A percentile compares a stretch with the other conserved stretches of the same genome.
Conservation (phyloP, 176 grass and related monocot genomes). For the Oryza glaberrima region DNA sequence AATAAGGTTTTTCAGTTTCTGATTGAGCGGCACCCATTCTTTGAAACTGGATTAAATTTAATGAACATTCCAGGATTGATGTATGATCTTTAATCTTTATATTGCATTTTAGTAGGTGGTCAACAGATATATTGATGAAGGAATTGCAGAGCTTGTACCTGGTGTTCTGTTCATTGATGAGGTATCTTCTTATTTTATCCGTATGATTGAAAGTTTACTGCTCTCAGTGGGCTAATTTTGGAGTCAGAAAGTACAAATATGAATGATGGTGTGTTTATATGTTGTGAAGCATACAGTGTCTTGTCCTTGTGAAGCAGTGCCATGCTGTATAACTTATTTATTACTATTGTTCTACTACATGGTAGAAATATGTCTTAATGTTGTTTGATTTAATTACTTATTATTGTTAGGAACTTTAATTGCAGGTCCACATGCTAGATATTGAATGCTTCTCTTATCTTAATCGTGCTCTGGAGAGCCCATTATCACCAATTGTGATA, state of each 20-base stretch:
- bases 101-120: conserved; percentile 66
- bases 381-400: conserved; percentile 7
- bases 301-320: not conserved
- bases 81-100: conserved; percentile 10
- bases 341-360: conserved; percentile 8
- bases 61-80: not conserved
- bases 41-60: conserved; percentile 2
- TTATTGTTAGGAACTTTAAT: conserved; percentile 24
- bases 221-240: not conserved
- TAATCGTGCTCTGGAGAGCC: conserved; percentile 90
- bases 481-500: conserved; percentile 90
- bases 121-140: conserved; percentile 92
- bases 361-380: conserved; percentile 9
- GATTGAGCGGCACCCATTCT: not conserved
- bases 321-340: not conserved
- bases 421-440: conserved; percentile 91
- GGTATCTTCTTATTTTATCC: conserved; percentile 50
- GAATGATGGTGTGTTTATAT: not conserved
- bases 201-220: conserved; percentile 10
- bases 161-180: conserved; percentile 97
- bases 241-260: not conserved
- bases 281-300: not conserved
- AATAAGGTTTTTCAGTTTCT: conserved; percentile 71
- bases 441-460: conserved; percentile 98
- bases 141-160: conserved; percentile 93